Base-by-base conservation (phyloP, 2,329 filamentous ascomycete genomes). In the Epicoccum nigrum region DNA sequence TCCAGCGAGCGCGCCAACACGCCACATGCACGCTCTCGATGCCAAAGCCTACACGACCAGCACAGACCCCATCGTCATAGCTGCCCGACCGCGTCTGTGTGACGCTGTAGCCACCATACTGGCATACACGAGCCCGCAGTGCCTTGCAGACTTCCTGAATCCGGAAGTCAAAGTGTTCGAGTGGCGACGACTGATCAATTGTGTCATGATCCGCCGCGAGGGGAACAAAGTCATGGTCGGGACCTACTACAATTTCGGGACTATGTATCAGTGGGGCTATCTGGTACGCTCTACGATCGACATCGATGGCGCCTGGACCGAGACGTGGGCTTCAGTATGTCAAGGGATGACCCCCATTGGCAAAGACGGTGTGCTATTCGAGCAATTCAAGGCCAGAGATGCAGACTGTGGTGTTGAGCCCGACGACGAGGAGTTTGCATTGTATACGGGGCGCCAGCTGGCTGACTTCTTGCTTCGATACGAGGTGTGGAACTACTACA, bases 81-180 rank as follows among this genome's bases (percentile, higher is more conserved):
- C 40, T 13, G 59, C 53, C 0, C 32, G 40, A 0, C 56, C 59
- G 11, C 56, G 60, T 0, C 45, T 64, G 6, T 58, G 56, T 31
- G 60, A 64, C 12, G 59, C 50, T 19, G 51, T 62, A 1, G 56
- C 59, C 2, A 63, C 58, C 1, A 25, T 59, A 0, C 41, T 63
- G 11, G 50, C 52, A 8, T 45, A 51, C 9, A 54, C 58, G 4
- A 45, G 25, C 15, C 55, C 51, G 2, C 25, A 51, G 7, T 48
- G 48, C n/a, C 46, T 63, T 0, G 43, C 42, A n/a, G 56, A 52
- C 7, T 63, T 62, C 8, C 45, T 63, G 13, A 23, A 59, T 12
- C 51, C 47, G 1, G n/a, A 48, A 4, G 46, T 59, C 3, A 41
- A 54, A 9, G 34, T 55, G 3, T 61, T 64, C 27, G 60, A 62